Conservation (phyloP, 768 basidiomycete genomes). For the Boletus sp. region DNA sequence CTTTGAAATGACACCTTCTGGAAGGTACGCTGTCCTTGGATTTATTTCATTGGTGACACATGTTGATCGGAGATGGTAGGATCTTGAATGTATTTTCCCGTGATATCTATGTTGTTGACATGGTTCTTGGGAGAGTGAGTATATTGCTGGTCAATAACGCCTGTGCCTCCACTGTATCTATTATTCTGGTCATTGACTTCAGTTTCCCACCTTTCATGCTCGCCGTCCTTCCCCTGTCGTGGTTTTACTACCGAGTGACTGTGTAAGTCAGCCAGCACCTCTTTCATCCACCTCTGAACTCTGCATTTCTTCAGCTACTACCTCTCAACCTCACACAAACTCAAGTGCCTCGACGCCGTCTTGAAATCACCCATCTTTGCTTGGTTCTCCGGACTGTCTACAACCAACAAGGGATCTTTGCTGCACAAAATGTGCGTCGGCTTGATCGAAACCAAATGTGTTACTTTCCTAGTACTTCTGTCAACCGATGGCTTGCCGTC, state of each 20-base stretch:
- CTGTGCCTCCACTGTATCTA: conserved; percentile 50
- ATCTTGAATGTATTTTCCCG: conserved; percentile 90
- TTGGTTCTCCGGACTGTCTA: conserved; percentile 79
- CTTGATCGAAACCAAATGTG: conserved; percentile 87
- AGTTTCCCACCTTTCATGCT: conserved; percentile 84
- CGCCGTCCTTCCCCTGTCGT: conserved; percentile 69
- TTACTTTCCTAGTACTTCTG: conserved; percentile 65
- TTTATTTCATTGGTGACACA: neutral
- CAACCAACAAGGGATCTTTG: conserved; percentile 66
- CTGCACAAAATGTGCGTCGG: conserved; percentile 64
- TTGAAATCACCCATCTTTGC: conserved; percentile 91
- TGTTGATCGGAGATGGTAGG: conserved; percentile 34
- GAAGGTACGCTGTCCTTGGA: conserved; percentile 48
- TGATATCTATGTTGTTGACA: conserved; percentile 85
- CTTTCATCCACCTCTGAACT: neutral
- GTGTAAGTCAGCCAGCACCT: conserved; percentile 43
- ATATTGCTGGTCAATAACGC: accelerated
- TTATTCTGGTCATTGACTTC: conserved; percentile 68
- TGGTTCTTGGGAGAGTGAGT: conserved; percentile 65
- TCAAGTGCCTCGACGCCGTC: conserved; percentile 86
- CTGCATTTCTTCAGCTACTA: conserved; percentile 60
- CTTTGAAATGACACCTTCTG: conserved; percentile 87
- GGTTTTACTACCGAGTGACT: conserved; percentile 82
- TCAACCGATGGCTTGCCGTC: conserved; percentile 83
- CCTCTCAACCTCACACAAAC: conserved; percentile 79